Conservation (phyloP, 805 yeast genomes). For the Starmera caribaea region DNA sequence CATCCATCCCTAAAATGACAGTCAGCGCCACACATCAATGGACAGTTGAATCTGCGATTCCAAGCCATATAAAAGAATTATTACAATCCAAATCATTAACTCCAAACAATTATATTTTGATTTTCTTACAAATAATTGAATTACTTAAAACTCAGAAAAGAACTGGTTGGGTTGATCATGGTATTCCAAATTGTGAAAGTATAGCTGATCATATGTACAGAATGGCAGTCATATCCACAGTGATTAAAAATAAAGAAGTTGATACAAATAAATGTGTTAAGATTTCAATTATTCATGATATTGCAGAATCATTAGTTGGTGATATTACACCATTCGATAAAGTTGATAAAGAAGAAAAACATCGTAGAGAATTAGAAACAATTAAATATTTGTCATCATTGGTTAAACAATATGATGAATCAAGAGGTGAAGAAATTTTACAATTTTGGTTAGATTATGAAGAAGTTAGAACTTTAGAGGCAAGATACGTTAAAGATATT, state of each 20-base stretch:
- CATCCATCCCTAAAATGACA: no score
- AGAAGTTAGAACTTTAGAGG: constrained; percentile 70
- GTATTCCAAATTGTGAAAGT: constrained; percentile 37
- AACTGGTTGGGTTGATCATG: constrained; percentile 89
- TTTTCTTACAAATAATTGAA: constrained; percentile 56
- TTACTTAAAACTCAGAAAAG: constrained; percentile 70
- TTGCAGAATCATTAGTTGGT: constrained; percentile 90
- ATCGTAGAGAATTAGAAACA: constrained; percentile 67
- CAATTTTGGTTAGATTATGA: constrained; percentile 87
- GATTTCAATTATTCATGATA: constrained; percentile 86
- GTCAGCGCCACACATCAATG: constrained; percentile 20
- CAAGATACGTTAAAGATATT: constrained; percentile 84
- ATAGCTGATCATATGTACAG: constrained; percentile 96
- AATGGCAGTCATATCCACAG: constrained; percentile 75
- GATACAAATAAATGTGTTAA: constrained; percentile 66
- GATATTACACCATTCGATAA: constrained; percentile 82
- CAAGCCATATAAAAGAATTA: constrained; percentile 30
- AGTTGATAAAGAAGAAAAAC: constrained; percentile 72
- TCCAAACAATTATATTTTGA: constrained; percentile 39
- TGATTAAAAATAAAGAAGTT: constrained; percentile 42
- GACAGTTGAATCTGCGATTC: constrained; percentile 48
- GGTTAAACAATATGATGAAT: constrained; percentile 52
- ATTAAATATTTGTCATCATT: constrained; percentile 55
- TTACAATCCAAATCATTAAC: constrained; percentile 18
- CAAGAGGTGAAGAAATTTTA: constrained; percentile 53